These are phyloP conservation scores for Podaxis sp. DNA, from an alignment of 768 basidiomycete genomes.

Conservation along the genomic window DNA sequence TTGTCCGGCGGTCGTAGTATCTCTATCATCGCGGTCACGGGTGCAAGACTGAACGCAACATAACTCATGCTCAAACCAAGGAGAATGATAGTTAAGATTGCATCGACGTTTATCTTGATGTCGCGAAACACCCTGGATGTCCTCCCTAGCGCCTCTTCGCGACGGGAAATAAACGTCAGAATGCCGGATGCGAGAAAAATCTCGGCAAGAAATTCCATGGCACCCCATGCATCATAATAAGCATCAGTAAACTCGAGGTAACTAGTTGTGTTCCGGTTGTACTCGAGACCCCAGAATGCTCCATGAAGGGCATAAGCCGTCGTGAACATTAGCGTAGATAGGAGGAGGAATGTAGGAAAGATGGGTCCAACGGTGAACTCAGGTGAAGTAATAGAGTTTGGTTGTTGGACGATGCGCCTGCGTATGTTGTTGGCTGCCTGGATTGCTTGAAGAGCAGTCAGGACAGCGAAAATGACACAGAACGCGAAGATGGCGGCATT, in stretches of 20 bases:
- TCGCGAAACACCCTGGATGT: background rate
- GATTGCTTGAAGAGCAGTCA: background rate
- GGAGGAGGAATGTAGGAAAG: conserved; percentile 4
- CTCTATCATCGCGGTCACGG: background rate
- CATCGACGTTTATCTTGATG: background rate
- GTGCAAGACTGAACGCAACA: background rate
- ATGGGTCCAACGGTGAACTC: background rate
- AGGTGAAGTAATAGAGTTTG: background rate
- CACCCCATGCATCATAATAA: background rate
- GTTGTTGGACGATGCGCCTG: background rate
- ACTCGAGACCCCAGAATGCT: background rate
- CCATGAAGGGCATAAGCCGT: background rate
- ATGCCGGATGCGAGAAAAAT: background rate
- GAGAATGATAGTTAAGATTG: background rate
- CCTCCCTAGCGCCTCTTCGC: background rate
- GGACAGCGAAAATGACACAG: background rate
- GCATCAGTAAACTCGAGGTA: background rate
- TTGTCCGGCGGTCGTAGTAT: background rate
- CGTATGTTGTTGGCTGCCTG: background rate
- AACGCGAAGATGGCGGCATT: conserved; percentile 6
- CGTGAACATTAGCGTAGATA: background rate
- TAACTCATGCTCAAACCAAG: background rate
- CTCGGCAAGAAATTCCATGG: background rate
- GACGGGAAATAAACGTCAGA: conserved; percentile 1
- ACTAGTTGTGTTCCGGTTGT: background rate